Percentiles rank a stretch among this genome's conserved stretches.
Evolutionary conservation across 176 grass and related monocot genomes (phyloP).

Genomic region (Eleusine coracana): DNA sequence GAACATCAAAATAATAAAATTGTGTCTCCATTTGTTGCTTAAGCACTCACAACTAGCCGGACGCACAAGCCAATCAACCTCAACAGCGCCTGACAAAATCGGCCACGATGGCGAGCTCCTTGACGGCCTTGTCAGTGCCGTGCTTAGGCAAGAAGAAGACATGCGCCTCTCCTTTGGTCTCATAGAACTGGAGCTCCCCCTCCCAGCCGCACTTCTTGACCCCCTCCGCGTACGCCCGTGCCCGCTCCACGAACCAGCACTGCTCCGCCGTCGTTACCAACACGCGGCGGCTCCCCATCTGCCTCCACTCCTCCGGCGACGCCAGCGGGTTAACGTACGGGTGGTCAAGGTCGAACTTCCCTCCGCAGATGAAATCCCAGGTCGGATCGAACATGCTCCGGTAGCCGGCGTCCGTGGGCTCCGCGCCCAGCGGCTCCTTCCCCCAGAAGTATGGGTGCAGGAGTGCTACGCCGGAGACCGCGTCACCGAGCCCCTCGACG

Average conservation of each 20-base stretch:
- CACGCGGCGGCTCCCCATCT: slow-evolving; percentile 53
- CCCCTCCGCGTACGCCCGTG: slow-evolving; percentile 59
- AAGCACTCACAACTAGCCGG: background rate
- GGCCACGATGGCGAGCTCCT: slow-evolving; percentile 56
- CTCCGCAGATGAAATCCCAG: slow-evolving; percentile 56
- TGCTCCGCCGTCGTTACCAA: slow-evolving; percentile 72
- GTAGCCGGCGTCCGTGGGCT: slow-evolving; percentile 36
- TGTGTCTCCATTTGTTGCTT: background rate
- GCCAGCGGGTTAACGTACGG: slow-evolving; percentile 52
- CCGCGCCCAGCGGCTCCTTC: slow-evolving; percentile 48
- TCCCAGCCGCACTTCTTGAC: slow-evolving; percentile 69
- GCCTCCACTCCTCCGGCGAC: slow-evolving; percentile 51
- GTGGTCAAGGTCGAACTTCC: slow-evolving; percentile 52
- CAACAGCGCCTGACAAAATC: slow-evolving; percentile 52
- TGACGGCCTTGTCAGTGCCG: slow-evolving; percentile 53
- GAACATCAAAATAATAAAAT: background rate
- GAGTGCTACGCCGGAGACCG: slow-evolving; percentile 54
- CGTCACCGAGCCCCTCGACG: slow-evolving; percentile 39
- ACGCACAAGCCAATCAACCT: background rate
- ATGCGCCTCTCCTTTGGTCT: slow-evolving; percentile 62
- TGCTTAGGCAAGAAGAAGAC: slow-evolving; percentile 63
- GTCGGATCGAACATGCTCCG: slow-evolving; percentile 50
- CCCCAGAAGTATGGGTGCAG: slow-evolving; percentile 81
- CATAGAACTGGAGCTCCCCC: slow-evolving; percentile 54
- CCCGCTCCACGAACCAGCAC: slow-evolving; percentile 72